phyloP scores from a whole-genome alignment of 2,329 filamentous ascomycete species.

The Arthroderma sp. region DNA sequence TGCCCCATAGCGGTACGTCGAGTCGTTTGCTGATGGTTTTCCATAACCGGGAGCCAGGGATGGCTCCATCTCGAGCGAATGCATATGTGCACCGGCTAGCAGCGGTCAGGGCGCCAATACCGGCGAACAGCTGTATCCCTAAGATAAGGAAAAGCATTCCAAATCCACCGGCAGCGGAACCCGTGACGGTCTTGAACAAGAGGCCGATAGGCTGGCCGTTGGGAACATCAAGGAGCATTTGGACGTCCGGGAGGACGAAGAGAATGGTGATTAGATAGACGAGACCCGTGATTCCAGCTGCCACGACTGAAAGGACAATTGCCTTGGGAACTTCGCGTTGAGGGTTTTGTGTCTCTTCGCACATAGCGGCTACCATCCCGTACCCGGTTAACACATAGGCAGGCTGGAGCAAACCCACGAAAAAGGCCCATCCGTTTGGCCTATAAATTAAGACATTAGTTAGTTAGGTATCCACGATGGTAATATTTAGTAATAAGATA shows the following conservation, averaged over 20 bases:
- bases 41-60: conserved; percentile 57
- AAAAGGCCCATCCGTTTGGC: conserved; percentile 58
- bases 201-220: conserved; percentile 64
- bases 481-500: neutral
- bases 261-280: conserved; percentile 60
- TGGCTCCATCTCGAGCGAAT: conserved; percentile 61
- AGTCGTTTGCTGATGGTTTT: conserved; percentile 50
- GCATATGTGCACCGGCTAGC: conserved; percentile 63
- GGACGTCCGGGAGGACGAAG: conserved; percentile 59
- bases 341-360: conserved; percentile 57
- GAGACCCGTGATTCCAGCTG: conserved; percentile 51
- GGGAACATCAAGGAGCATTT: conserved; percentile 49
- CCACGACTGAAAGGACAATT: conserved; percentile 55
- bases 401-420: conserved; percentile 56
- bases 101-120: conserved; percentile 60
- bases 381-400: conserved; percentile 41
- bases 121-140: conserved; percentile 64
- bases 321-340: conserved; percentile 57
- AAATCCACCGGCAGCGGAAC: conserved; percentile 59
- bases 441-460: conserved; percentile 16
- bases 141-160: conserved; percentile 63
- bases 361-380: conserved; percentile 60
- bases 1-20: conserved; percentile 56
- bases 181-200: conserved; percentile 63
- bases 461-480: neutral